Evolutionary conservation across 78 protist species (phyloP).

Genomic region (Neovahlkampfia damariscottae): DNA sequence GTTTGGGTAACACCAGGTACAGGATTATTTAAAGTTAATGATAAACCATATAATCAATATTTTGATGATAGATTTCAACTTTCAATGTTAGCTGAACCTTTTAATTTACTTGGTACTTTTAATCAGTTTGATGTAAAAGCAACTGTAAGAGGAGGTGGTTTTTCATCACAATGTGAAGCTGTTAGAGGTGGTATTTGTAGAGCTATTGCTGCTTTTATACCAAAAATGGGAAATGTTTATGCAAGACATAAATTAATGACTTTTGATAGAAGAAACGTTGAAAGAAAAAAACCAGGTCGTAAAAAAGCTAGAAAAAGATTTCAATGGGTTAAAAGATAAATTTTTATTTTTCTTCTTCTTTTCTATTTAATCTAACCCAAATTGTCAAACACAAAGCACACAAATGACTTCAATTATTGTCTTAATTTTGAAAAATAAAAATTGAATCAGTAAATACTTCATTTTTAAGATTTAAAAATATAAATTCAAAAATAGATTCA

Average conservation of each 20-base stretch:
- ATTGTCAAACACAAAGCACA: too few species aligned
- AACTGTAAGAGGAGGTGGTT: slow-evolving; percentile 11
- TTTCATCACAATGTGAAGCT: slow-evolving; percentile 10
- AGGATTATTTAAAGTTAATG: neutral
- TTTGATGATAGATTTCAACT: neutral
- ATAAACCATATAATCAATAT: neutral
- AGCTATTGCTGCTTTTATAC: neutral
- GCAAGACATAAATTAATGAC: neutral
- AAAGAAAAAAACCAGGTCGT: slow-evolving; percentile 28
- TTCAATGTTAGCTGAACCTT: neutral
- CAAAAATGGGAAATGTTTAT: neutral
- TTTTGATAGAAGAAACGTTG: slow-evolving; percentile 5
- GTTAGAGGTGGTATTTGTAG: neutral
- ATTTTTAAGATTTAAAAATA: neutral
- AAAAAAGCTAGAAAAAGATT: slow-evolving; percentile 19
- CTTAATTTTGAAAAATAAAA: neutral
- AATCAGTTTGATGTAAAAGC: neutral
- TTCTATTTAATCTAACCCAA: neutral
- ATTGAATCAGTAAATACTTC: neutral
- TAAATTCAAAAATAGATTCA: neutral
- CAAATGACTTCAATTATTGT: too few species aligned
- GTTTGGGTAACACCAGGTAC: neutral
- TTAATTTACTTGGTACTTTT: neutral
- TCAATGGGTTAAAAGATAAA: slow-evolving; percentile 23
- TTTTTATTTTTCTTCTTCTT: neutral